Evolutionary conservation across 2,329 filamentous ascomycete species (phyloP).

Genomic region (Sarocladium oryzae): DNA sequence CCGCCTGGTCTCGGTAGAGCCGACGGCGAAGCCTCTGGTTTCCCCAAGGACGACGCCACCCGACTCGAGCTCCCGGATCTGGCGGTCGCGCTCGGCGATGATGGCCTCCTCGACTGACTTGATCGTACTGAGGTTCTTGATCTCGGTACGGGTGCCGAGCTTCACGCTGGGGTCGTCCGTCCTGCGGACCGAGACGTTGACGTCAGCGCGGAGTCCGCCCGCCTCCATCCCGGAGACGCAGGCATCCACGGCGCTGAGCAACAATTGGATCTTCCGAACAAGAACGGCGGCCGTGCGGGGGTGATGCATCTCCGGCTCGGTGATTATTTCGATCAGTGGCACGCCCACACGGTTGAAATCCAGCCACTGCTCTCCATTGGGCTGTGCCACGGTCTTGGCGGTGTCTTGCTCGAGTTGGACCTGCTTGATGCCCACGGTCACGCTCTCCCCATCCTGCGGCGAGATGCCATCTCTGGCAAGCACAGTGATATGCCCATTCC

Average conservation of each 20-base stretch:
- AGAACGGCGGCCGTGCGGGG: conserved; percentile 82
- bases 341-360: conserved; percentile 93
- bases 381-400: conserved; percentile 81
- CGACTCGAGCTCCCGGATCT: conserved; percentile 71
- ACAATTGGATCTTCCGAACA: conserved; percentile 79
- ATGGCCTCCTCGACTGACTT: conserved; percentile 95
- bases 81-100: conserved; percentile 80
- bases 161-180: conserved; percentile 32
- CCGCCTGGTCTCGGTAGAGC: conserved; percentile 71
- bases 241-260: conserved; percentile 74
- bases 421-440: conserved; percentile 80
- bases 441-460: conserved; percentile 60
- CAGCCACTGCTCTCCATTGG: conserved; percentile 66
- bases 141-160: conserved; percentile 86
- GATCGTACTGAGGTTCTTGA: conserved; percentile 94
- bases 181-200: conserved; percentile 83
- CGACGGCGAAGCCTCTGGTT: conserved; percentile 88
- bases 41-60: conserved; percentile 75
- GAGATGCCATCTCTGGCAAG: conserved; percentile 73
- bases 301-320: conserved; percentile 78
- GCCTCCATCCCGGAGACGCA: conserved; percentile 90
- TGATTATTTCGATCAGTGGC: conserved; percentile 93
- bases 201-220: conserved; percentile 84
- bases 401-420: conserved; percentile 98
- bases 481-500: conserved; percentile 65